phyloP scores from a whole-genome alignment of 139 green algal species.

The Desmodesmus armatus region DNA sequence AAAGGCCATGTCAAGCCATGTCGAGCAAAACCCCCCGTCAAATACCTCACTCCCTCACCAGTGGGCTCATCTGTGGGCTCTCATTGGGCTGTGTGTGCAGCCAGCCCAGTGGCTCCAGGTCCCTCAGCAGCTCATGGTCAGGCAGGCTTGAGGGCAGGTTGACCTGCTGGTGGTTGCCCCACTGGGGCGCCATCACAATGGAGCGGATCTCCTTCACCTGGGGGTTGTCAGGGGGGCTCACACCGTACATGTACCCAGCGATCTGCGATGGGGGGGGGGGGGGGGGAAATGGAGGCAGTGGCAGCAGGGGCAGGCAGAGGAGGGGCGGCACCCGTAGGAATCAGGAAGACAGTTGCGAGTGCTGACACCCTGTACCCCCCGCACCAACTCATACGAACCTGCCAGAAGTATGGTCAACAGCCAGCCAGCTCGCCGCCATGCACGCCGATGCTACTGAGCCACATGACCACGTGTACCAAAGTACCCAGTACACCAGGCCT shows the following conservation, averaged over 20 bases:
- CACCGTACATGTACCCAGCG: conserved; percentile 94
- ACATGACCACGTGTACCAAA: too few relatives aligned
- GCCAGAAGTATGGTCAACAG: too few relatives aligned
- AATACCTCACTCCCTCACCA: conserved; percentile 52
- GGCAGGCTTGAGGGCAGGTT: conserved; percentile 89
- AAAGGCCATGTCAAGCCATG: too few relatives aligned
- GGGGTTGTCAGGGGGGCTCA: conserved; percentile 96
- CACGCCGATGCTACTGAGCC: too few relatives aligned
- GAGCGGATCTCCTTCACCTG: conserved; percentile 79
- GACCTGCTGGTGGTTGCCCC: conserved; percentile 95
- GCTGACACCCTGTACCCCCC: too few relatives aligned
- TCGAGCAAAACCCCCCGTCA: too few relatives aligned
- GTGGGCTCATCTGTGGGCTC: conserved; percentile 89
- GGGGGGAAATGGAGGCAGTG: too few relatives aligned
- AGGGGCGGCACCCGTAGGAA: not conserved
- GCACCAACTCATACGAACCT: too few relatives aligned
- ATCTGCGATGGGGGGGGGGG: conserved; percentile 53
- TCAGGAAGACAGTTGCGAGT: not conserved
- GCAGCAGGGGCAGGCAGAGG: not conserved
- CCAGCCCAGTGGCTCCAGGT: conserved; percentile 99
- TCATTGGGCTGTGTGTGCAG: conserved; percentile 99
- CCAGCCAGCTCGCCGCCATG: too few relatives aligned
- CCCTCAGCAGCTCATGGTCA: conserved; percentile 96
- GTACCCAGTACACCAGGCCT: too few relatives aligned
- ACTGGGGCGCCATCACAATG: conserved; percentile 98